phyloP scores from a whole-genome alignment of 345 rosid species.

The Hibiscus tridactylites region DNA sequence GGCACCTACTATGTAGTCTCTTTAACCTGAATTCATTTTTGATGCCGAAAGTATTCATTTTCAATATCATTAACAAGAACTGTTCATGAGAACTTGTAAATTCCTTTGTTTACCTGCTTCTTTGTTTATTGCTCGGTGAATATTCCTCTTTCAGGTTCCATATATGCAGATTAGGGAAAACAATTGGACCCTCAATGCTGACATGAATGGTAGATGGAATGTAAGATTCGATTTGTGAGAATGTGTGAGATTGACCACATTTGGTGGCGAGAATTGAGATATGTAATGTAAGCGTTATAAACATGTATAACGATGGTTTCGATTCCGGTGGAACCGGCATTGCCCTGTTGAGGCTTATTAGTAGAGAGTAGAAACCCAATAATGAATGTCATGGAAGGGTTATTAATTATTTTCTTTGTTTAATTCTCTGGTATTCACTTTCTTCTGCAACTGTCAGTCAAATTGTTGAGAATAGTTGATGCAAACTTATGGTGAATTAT shows the following conservation, averaged over 20 bases:
- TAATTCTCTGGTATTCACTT: not conserved
- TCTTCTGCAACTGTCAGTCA: not conserved
- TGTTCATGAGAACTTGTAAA: not conserved
- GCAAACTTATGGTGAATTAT: too few relatives aligned
- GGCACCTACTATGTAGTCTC: not conserved
- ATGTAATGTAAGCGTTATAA: not conserved
- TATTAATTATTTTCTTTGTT: not conserved
- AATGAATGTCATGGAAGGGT: not conserved
- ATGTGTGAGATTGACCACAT: conserved; percentile 1
- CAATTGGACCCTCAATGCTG: too few relatives aligned
- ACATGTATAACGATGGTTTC: conserved; percentile 6
- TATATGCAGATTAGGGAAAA: conserved; percentile 55
- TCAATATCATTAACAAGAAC: not conserved
- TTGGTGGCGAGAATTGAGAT: conserved; percentile 4
- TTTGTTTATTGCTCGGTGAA: not conserved
- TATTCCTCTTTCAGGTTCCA: conserved; percentile 40
- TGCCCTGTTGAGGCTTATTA: not conserved
- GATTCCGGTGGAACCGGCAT: not conserved
- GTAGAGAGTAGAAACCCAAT: not conserved
- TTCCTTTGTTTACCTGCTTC: not conserved
- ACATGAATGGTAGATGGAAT: too few relatives aligned
- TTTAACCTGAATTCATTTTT: not conserved
- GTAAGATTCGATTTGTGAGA: conserved; percentile 49
- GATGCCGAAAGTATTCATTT: not conserved
- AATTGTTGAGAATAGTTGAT: not conserved